These are phyloP conservation scores for Aspergillus asperescens DNA, from an alignment of 495 filamentous ascomycete genomes.

Conservation along the genomic window DNA sequence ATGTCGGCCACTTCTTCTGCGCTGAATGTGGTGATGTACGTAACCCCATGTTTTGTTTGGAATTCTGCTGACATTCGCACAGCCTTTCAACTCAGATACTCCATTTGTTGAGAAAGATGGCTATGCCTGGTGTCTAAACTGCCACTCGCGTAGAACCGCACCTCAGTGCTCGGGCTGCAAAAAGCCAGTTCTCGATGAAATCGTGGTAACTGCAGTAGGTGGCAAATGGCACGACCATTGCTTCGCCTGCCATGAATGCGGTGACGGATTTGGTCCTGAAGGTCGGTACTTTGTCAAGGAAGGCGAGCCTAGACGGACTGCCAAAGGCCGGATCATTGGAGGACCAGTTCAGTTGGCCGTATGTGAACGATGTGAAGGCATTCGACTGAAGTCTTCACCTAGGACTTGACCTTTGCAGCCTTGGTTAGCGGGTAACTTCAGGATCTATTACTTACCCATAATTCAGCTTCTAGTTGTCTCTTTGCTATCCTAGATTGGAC, in stretches of 20 bases:
- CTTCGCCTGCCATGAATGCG: conserved; percentile 76
- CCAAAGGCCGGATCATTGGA: conserved; percentile 45
- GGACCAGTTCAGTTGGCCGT: conserved; percentile 49
- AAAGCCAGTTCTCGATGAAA: conserved; percentile 77
- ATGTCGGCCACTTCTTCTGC: conserved; percentile 98
- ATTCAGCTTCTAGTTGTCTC: background rate
- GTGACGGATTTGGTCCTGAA: conserved; percentile 52
- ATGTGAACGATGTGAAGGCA: conserved; percentile 60
- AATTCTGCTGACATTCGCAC: conserved; percentile 9
- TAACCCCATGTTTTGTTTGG: background rate
- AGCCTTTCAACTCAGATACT: conserved; percentile 72
- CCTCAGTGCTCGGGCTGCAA: conserved; percentile 83
- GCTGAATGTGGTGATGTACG: conserved; percentile 91
- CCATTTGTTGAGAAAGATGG: conserved; percentile 97
- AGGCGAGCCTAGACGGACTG: conserved; percentile 47
- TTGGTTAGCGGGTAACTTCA: background rate
- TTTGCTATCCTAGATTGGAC: background rate
- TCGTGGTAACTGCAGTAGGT: conserved; percentile 80
- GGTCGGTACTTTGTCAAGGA: conserved; percentile 61
- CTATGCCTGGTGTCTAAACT: conserved; percentile 96
- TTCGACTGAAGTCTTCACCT: conserved; percentile 53
- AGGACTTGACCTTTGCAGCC: background rate
- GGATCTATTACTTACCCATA: background rate
- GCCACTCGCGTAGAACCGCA: conserved; percentile 84
- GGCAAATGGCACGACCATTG: conserved; percentile 92